phyloP scores from a whole-genome alignment of 495 filamentous ascomycete species.

The Neurospora cerealis region DNA sequence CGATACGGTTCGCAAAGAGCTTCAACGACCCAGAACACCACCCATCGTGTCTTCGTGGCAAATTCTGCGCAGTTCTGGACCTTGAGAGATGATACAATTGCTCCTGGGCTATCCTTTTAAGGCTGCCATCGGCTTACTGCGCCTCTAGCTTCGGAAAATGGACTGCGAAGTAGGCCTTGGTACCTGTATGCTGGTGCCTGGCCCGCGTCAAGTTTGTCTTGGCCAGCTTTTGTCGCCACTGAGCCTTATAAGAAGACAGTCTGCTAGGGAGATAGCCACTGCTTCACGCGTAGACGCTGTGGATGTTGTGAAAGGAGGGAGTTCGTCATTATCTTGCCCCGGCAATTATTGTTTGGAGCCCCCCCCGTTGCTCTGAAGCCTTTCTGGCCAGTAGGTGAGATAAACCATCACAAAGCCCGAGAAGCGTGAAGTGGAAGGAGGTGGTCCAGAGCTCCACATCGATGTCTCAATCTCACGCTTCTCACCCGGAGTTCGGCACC shows the following conservation, averaged over 20 bases:
- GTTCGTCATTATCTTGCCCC: no score
- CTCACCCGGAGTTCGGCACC: neutral
- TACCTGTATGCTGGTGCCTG: neutral
- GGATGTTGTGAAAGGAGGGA: no score
- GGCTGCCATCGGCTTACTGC: neutral
- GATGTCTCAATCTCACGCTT: neutral
- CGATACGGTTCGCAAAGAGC: neutral
- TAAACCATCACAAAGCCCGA: neutral
- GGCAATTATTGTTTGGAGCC: no score
- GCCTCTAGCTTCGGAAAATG: neutral
- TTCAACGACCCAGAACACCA: neutral
- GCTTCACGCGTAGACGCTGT: no score
- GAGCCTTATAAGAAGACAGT: neutral
- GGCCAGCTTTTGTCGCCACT: neutral
- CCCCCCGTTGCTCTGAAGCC: no score
- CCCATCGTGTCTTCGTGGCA: neutral
- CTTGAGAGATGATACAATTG: neutral
- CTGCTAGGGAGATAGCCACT: no score
- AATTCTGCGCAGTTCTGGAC: neutral
- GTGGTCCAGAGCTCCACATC: neutral
- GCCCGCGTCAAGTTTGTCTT: neutral
- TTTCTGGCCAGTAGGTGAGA: neutral
- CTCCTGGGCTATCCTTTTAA: neutral
- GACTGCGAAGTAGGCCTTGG: neutral
- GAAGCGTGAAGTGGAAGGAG: neutral